These are phyloP conservation scores for Salix purpurea DNA, from an alignment of 345 rosid genomes.

Conservation along the genomic window DNA sequence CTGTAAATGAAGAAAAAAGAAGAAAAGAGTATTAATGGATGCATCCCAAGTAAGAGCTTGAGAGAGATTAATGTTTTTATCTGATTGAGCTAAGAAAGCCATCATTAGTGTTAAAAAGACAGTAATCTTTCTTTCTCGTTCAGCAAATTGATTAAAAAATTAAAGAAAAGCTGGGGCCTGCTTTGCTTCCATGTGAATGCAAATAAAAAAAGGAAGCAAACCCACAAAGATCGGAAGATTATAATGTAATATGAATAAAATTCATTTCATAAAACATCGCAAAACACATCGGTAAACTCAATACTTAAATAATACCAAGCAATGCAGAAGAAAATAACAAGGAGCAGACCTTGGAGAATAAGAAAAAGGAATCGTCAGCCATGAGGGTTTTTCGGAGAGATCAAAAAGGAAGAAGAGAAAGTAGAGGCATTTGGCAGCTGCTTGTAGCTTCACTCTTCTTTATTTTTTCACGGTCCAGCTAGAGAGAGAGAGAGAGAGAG, in stretches of 20 bases:
- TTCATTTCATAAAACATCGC: conserved; percentile 33
- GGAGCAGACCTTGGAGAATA: conserved; percentile 62
- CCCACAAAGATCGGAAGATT: conserved; percentile 12
- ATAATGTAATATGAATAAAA: conserved; percentile 10
- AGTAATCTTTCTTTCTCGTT: not conserved
- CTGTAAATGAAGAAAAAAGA: conserved; percentile 9
- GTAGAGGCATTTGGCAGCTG: conserved; percentile 52
- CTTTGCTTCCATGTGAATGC: conserved; percentile 19
- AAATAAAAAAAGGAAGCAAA: conserved; percentile 3
- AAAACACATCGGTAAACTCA: conserved; percentile 8
- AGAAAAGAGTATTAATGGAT: not conserved
- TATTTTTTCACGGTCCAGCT: not conserved
- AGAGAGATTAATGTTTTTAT: not conserved
- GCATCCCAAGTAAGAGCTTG: not conserved
- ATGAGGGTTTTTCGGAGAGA: conserved; percentile 34
- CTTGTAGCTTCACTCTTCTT: not conserved
- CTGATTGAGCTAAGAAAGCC: not conserved
- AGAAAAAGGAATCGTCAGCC: conserved; percentile 75
- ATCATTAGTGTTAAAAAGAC: not conserved
- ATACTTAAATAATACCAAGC: not conserved
- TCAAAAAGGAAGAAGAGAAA: conserved; percentile 31
- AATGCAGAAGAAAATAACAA: not conserved
- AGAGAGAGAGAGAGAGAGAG: not conserved
- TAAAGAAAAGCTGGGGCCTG: not conserved
- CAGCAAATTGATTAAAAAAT: not conserved